These are phyloP conservation scores for Saccharomyces hybrid DNA, from an alignment of 1,139 yeast species.

Conservation along the genomic window DNA sequence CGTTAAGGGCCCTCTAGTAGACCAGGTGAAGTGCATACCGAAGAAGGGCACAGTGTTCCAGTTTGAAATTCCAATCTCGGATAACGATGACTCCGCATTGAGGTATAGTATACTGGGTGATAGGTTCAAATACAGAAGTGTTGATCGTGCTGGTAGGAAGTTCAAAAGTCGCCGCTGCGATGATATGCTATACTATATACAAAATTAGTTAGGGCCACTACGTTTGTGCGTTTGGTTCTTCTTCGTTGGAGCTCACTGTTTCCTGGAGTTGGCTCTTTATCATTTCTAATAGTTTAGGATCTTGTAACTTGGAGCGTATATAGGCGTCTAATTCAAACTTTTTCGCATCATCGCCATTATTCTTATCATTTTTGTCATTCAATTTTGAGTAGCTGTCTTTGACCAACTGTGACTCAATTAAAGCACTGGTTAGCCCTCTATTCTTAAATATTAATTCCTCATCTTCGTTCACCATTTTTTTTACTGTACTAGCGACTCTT, in stretches of 20 bases:
- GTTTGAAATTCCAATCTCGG: conserved; percentile 40
- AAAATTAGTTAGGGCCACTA: not conserved
- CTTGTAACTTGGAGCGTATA: conserved; percentile 12
- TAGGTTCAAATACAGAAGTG: conserved; percentile 65
- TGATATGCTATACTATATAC: conserved; percentile 38
- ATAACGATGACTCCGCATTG: conserved; percentile 31
- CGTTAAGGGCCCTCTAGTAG: conserved; percentile 43
- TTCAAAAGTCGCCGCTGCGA: conserved; percentile 73
- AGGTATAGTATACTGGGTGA: conserved; percentile 73
- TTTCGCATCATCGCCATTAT: conserved; percentile 14
- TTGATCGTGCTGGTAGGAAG: conserved; percentile 79
- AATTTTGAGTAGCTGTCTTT: conserved; percentile 24
- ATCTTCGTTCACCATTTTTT: conserved; percentile 24
- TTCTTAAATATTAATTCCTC: conserved; percentile 28
- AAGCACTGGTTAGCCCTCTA: conserved; percentile 31
- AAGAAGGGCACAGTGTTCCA: conserved; percentile 55
- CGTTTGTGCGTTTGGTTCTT: not conserved
- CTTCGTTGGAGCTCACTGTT: not conserved
- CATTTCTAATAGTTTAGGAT: conserved; percentile 17
- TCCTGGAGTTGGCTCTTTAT: conserved; percentile 9
- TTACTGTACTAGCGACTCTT: conserved; percentile 20
- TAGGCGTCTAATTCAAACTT: conserved; percentile 11
- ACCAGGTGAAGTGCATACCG: conserved; percentile 49
- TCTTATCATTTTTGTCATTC: conserved; percentile 16
- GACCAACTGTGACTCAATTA: conserved; percentile 27